phyloP scores from a whole-genome alignment of 306 rosid genomes.

The Oxytropis ochrocephala region DNA sequence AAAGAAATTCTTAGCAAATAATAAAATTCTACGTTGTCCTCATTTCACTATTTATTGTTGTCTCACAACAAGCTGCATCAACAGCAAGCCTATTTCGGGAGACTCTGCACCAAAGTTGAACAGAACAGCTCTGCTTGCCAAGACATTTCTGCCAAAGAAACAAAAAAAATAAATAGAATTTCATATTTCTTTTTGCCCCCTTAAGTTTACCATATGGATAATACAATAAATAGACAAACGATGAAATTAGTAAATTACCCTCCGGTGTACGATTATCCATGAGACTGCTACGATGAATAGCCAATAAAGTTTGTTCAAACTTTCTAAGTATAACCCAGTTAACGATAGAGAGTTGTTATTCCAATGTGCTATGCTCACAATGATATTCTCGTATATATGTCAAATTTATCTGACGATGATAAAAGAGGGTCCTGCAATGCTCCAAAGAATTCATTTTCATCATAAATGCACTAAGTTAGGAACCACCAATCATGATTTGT shows the following conservation, averaged over 20 bases:
- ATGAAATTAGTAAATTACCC: neutral
- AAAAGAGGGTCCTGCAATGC: slow-evolving; percentile 48
- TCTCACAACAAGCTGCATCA: neutral
- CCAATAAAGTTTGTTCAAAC: too few species aligned
- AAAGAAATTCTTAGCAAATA: neutral
- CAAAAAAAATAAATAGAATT: neutral
- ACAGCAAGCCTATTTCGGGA: slow-evolving; percentile 1
- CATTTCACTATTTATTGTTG: neutral
- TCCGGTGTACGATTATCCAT: too few species aligned
- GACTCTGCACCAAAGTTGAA: neutral
- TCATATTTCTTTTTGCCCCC: neutral
- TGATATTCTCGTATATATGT: slow-evolving; percentile 8
- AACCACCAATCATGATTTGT: neutral
- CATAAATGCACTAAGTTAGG: neutral
- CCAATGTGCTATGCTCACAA: slow-evolving; percentile 14
- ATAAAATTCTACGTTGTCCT: neutral
- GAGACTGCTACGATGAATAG: too few species aligned
- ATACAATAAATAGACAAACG: neutral
- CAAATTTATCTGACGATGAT: slow-evolving; percentile 47
- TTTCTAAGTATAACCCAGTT: neutral
- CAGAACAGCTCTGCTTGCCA: neutral
- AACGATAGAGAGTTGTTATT: neutral
- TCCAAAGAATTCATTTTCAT: neutral
- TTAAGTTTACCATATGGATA: neutral
- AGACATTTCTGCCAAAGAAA: neutral